These are phyloP conservation scores for Ogataea methylovora DNA, from an alignment of 805 yeast species.

Conservation along the genomic window DNA sequence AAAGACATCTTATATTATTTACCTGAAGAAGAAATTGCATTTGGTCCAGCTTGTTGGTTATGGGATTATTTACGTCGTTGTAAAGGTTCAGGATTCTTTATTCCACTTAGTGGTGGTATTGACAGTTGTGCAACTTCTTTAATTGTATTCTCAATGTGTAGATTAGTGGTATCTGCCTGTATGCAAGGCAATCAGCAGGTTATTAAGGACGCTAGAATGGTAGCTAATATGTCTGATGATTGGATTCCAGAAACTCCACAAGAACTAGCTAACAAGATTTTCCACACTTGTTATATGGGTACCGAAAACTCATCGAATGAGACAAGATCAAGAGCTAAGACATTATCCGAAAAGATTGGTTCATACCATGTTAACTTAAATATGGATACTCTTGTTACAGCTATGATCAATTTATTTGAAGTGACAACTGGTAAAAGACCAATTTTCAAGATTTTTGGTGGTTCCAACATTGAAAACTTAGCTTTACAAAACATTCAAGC, in stretches of 20 bases:
- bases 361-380: conserved; percentile 87
- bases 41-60: conserved; percentile 99
- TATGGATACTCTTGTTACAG: conserved; percentile 76
- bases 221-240: conserved; percentile 46
- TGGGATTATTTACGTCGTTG: conserved; percentile 97
- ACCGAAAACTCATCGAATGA: conserved; percentile 87
- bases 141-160: conserved; percentile 91
- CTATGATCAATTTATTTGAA: conserved; percentile 72
- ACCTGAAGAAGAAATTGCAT: conserved; percentile 95
- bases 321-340: conserved; percentile 76
- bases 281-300: conserved; percentile 94
- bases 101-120: conserved; percentile 95
- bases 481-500: conserved; percentile 98
- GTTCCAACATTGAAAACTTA: conserved; percentile 81
- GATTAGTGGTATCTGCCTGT: conserved; percentile 69
- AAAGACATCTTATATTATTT: conserved; percentile 52
- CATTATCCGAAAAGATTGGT: conserved; percentile 68
- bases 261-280: conserved; percentile 67
- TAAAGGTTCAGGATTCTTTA: conserved; percentile 81
- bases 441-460: conserved; percentile 87
- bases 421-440: conserved; percentile 89
- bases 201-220: conserved; percentile 60
- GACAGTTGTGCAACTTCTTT: conserved; percentile 97
- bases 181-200: conserved; percentile 67
- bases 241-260: conserved; percentile 71